Conservation (phyloP, 2,329 filamentous ascomycete species). For the Alternaria incomplexa region DNA sequence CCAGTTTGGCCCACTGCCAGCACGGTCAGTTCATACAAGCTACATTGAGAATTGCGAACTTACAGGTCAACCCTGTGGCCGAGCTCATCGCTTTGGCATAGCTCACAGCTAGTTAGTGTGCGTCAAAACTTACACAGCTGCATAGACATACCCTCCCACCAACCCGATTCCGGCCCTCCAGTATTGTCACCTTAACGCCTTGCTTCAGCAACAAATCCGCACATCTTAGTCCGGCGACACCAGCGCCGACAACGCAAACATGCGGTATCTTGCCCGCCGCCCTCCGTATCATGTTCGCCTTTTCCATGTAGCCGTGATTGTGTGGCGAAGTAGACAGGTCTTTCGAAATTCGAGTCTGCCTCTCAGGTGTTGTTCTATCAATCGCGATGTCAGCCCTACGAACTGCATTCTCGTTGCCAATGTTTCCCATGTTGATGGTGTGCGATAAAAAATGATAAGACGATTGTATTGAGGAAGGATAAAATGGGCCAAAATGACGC, state of each 20-base stretch:
- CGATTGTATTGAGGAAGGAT: neutral
- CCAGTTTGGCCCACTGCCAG: conserved; percentile 73
- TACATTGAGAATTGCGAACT: conserved; percentile 29
- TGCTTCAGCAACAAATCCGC: conserved; percentile 70
- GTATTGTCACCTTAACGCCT: conserved; percentile 70
- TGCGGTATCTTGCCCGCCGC: conserved; percentile 54
- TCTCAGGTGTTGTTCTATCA: conserved; percentile 20
- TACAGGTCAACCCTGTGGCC: conserved; percentile 65
- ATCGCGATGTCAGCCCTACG: conserved; percentile 36
- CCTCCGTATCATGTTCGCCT: conserved; percentile 39
- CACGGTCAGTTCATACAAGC: neutral
- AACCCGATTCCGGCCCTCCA: conserved; percentile 71
- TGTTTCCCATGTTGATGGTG: conserved; percentile 23
- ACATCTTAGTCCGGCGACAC: conserved; percentile 73
- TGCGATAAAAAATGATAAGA: neutral
- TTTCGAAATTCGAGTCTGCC: conserved; percentile 40
- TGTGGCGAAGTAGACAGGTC: conserved; percentile 43
- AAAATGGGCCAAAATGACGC: neutral
- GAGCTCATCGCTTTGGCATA: conserved; percentile 56
- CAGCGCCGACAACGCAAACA: conserved; percentile 72
- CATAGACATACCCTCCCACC: conserved; percentile 64
- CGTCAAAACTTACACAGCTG: too few relatives aligned
- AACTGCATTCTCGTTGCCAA: conserved; percentile 34
- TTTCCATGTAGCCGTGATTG: conserved; percentile 26
- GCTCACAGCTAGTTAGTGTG: conserved; percentile 36